These are phyloP conservation scores for Hypoxylon cercidicola DNA, from an alignment of 495 filamentous ascomycete species.

Conservation along the genomic window DNA sequence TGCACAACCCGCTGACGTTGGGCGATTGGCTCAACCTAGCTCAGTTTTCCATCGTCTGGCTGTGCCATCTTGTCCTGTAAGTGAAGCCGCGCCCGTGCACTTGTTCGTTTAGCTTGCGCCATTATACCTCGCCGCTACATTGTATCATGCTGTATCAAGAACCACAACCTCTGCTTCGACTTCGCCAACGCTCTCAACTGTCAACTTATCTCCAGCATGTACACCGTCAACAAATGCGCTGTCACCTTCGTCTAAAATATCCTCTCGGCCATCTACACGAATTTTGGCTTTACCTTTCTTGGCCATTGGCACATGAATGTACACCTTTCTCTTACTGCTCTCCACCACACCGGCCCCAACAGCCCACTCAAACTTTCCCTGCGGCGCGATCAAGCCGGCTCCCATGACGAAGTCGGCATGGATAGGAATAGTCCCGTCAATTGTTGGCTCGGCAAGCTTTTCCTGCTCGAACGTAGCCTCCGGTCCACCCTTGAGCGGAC, in stretches of 20 bases:
- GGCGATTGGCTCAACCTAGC: conserved; percentile 20
- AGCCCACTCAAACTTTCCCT: conserved; percentile 67
- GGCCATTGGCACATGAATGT: conserved; percentile 79
- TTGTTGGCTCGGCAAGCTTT: conserved; percentile 63
- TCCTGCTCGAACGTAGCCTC: conserved; percentile 69
- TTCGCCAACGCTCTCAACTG: conserved; percentile 71
- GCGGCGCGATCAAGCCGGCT: conserved; percentile 70
- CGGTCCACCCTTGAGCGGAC: conserved; percentile 70
- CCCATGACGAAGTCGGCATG: conserved; percentile 84
- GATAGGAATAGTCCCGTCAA: conserved; percentile 75
- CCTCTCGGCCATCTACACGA: conserved; percentile 68
- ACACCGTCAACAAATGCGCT: conserved; percentile 72
- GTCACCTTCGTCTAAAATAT: conserved; percentile 76
- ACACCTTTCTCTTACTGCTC: conserved; percentile 72
- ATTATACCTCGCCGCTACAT: background rate
- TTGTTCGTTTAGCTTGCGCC: background rate
- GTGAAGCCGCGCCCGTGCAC: background rate
- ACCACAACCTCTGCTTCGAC: conserved; percentile 74
- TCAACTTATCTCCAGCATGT: conserved; percentile 67
- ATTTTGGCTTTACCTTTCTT: conserved; percentile 75
- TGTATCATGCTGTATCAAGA: conserved; percentile 63
- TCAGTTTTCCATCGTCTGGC: conserved; percentile 5
- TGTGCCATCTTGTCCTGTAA: conserved; percentile 18
- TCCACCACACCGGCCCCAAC: conserved; percentile 65
- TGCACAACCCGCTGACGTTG: background rate